Percentiles rank a stretch among this genome's conserved stretches.
Conservation (phyloP, 495 filamentous ascomycete species). For the Penicillium egyptiacum region DNA sequence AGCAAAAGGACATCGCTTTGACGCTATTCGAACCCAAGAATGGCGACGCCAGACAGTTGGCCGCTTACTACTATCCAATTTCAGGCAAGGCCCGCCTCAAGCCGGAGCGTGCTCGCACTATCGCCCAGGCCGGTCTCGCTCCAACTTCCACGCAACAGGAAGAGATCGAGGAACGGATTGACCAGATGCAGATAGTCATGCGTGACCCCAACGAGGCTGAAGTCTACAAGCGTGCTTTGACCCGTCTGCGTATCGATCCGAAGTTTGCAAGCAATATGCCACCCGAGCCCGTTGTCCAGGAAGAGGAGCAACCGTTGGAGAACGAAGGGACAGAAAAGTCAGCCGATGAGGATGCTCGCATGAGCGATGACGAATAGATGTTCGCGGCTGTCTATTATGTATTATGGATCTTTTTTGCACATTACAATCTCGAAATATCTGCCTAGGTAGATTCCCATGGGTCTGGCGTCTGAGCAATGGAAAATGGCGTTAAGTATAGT, state of each 20-base stretch:
- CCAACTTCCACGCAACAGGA: slow-evolving; percentile 36
- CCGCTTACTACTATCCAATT: slow-evolving; percentile 89
- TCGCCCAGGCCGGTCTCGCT: slow-evolving; percentile 47
- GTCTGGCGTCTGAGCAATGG: slow-evolving; percentile 14
- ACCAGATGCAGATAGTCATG: slow-evolving; percentile 55
- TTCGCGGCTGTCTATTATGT: slow-evolving; percentile 2
- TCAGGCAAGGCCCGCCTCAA: slow-evolving; percentile 65
- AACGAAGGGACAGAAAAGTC: slow-evolving; percentile 15
- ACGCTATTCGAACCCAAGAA: slow-evolving; percentile 63
- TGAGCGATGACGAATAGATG: slow-evolving; percentile 25
- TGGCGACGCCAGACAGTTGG: slow-evolving; percentile 54
- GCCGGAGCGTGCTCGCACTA: slow-evolving; percentile 54
- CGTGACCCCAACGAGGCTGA: slow-evolving; percentile 56
- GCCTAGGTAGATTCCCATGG: slow-evolving; percentile 9
- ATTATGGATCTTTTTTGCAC: slow-evolving; percentile 12
- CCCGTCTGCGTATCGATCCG: slow-evolving; percentile 47
- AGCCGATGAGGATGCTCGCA: slow-evolving; percentile 24
- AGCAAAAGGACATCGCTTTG: slow-evolving; percentile 57
- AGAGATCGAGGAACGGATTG: slow-evolving; percentile 45
- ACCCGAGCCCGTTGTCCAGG: slow-evolving; percentile 31
- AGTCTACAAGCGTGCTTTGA: slow-evolving; percentile 45
- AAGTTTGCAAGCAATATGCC: slow-evolving; percentile 43
- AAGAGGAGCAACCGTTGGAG: slow-evolving; percentile 25
- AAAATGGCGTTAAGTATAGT: slow-evolving; percentile 11
- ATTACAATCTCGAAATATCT: slow-evolving; percentile 10